These are phyloP conservation scores for Somion occarium DNA, from an alignment of 1,284 basidiomycete species.

Conservation along the genomic window DNA sequence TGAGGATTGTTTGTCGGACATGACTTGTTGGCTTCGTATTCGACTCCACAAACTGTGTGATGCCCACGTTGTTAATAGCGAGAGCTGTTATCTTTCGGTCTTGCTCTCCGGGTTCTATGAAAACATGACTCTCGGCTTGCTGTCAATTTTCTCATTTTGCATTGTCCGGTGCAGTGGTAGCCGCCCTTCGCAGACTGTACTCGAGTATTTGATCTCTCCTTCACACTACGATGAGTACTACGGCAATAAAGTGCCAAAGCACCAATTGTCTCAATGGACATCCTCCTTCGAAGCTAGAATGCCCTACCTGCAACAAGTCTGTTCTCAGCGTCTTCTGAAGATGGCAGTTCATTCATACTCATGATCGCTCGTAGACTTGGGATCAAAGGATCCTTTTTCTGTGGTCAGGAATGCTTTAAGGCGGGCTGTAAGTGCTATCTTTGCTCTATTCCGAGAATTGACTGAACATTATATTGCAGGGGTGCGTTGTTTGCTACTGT, in stretches of 20 bases:
- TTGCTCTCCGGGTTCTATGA: too few relatives aligned
- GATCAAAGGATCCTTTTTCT: slow-evolving; percentile 80
- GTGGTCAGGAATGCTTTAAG: slow-evolving; percentile 84
- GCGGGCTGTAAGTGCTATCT: slow-evolving; percentile 57
- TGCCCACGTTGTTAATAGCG: too few relatives aligned
- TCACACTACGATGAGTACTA: slow-evolving; percentile 2
- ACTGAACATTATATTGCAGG: slow-evolving; percentile 28
- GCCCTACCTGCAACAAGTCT: slow-evolving; percentile 80
- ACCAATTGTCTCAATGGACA: slow-evolving; percentile 66
- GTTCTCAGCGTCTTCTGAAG: slow-evolving; percentile 19
- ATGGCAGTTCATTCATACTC: slow-evolving; percentile 3
- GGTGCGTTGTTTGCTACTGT: slow-evolving; percentile 30
- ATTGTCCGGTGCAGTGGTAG: background rate
- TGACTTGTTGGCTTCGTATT: too few relatives aligned
- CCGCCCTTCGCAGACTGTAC: too few relatives aligned
- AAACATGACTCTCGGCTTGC: too few relatives aligned
- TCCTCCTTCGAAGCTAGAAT: slow-evolving; percentile 73
- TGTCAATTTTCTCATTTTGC: background rate
- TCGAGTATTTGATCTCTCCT: too few relatives aligned
- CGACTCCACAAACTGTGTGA: too few relatives aligned
- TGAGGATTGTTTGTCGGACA: too few relatives aligned
- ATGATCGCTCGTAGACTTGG: slow-evolving; percentile 50
- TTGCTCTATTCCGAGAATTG: slow-evolving; percentile 4
- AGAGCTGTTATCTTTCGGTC: too few relatives aligned
- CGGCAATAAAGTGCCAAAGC: slow-evolving; percentile 59